Evolutionary conservation across 2,329 filamentous ascomycete genomes (phyloP).

Genomic region (Botrytis medusae): DNA sequence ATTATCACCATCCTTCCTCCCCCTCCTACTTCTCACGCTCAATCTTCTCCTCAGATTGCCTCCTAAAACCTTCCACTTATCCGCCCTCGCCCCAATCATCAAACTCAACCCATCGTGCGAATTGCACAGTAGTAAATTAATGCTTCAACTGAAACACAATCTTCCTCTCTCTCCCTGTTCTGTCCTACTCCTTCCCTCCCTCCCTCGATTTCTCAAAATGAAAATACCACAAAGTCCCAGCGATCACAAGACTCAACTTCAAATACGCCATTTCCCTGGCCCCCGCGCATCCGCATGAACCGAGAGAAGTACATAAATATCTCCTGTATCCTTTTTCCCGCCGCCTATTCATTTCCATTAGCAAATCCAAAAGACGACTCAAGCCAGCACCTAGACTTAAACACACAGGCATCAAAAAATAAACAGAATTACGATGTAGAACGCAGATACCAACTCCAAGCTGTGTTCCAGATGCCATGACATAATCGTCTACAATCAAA

Average conservation of each 20-base stretch:
- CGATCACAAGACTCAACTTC: slow-evolving; percentile 22
- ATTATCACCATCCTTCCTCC: too few species aligned
- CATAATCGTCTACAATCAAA: slow-evolving; percentile 30
- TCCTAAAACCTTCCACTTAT: background rate
- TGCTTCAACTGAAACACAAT: slow-evolving; percentile 1
- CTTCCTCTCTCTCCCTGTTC: background rate
- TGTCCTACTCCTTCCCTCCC: background rate
- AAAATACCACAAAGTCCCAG: background rate
- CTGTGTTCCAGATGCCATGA: slow-evolving; percentile 43
- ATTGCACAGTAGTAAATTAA: background rate
- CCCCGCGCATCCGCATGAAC: background rate
- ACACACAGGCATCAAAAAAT: background rate
- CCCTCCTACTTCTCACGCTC: background rate
- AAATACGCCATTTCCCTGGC: background rate
- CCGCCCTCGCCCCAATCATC: background rate
- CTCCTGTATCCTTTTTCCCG: too few species aligned
- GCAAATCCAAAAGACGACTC: background rate
- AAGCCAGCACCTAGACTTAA: background rate
- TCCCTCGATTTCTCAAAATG: background rate
- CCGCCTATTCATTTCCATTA: too few species aligned
- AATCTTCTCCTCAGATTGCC: background rate
- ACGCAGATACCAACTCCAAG: slow-evolving; percentile 46
- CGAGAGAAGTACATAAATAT: background rate
- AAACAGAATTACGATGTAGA: background rate
- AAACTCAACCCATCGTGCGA: background rate